A percentile compares a stretch with the other conserved stretches of the same genome.
phyloP scores from a whole-genome alignment of 495 filamentous ascomycete species.

The Friedmanniomyces simplex region DNA sequence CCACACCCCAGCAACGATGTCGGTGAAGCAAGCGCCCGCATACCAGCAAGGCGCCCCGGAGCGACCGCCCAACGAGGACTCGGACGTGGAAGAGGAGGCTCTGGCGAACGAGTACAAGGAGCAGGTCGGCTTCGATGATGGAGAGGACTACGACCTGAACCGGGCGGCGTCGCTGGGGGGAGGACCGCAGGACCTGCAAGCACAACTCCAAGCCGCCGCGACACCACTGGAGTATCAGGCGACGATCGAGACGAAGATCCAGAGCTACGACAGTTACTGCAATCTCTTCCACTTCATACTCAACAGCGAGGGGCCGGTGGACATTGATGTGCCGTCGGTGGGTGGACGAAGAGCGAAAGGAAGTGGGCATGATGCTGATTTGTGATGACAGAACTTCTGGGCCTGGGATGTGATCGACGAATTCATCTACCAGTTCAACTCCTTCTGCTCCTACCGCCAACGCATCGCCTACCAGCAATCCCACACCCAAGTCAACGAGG shows the following conservation, averaged over 20 bases:
- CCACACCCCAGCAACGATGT: constrained; percentile 27
- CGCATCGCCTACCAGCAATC: constrained; percentile 64
- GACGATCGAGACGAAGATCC: constrained; percentile 86
- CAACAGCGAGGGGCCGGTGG: constrained; percentile 95
- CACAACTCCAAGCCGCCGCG: constrained; percentile 77
- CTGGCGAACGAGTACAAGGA: constrained; percentile 89
- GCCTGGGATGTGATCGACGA: constrained; percentile 99
- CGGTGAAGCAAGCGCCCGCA: constrained; percentile 32
- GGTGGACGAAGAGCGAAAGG: constrained; percentile 3
- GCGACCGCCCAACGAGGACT: constrained; percentile 65
- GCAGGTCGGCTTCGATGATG: constrained; percentile 84
- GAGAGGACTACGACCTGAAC: constrained; percentile 62
- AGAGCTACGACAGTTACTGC: constrained; percentile 99
- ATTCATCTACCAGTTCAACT: constrained; percentile 99
- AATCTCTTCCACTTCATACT: constrained; percentile 97
- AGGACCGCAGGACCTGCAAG: constrained; percentile 66
- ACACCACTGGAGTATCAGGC: constrained; percentile 93
- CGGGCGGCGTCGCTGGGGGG: constrained; percentile 34
- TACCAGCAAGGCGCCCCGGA: constrained; percentile 27
- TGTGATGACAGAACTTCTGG: constrained; percentile 73
- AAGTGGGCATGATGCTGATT: neutral
- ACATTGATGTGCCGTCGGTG: constrained; percentile 90
- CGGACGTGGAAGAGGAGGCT: constrained; percentile 88
- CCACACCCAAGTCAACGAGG: constrained; percentile 42
- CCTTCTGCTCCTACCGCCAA: constrained; percentile 92